Percentiles rank a stretch among this genome's conserved stretches.
phyloP scores from a whole-genome alignment of 2,329 filamentous ascomycete genomes.

The Stachybotrys elegans region DNA sequence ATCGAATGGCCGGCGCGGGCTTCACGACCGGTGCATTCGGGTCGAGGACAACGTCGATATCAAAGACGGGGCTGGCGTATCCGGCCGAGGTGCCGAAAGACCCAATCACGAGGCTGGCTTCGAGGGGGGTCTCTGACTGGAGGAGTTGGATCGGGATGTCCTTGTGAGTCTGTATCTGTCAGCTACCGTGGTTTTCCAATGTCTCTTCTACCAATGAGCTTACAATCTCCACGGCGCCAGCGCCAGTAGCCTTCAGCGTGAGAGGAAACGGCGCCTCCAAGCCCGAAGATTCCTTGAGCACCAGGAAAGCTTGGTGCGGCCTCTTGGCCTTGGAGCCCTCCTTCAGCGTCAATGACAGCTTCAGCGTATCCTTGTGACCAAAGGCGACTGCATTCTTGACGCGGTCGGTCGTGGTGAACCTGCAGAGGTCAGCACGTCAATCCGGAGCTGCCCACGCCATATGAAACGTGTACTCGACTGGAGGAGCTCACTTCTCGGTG shows the following conservation, averaged over 20 bases:
- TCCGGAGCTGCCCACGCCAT: too few relatives aligned
- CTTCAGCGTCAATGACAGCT: constrained; percentile 74
- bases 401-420: constrained; percentile 54
- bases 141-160: constrained; percentile 85
- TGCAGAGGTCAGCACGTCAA: constrained; percentile 26
- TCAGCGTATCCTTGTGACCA: constrained; percentile 66
- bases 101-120: constrained; percentile 77
- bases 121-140: constrained; percentile 59
- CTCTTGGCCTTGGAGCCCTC: constrained; percentile 74
- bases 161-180: constrained; percentile 65
- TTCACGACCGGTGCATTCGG: constrained; percentile 52
- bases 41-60: constrained; percentile 63
- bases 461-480: not conserved
- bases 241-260: constrained; percentile 79
- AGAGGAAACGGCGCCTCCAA: constrained; percentile 86
- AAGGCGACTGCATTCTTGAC: constrained; percentile 62
- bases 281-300: constrained; percentile 71
- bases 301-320: constrained; percentile 90
- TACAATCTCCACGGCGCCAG: constrained; percentile 81
- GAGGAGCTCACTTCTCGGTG: constrained; percentile 59
- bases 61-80: constrained; percentile 66
- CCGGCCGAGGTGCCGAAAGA: constrained; percentile 75
- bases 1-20: constrained; percentile 69
- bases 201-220: too few relatives aligned
- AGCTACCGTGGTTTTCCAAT: too few relatives aligned